Percentiles rank a stretch among this genome's conserved stretches.
These are phyloP conservation scores for Scedosporium dehoogii DNA, from an alignment of 2,329 filamentous ascomycete genomes.

Conservation along the genomic window DNA sequence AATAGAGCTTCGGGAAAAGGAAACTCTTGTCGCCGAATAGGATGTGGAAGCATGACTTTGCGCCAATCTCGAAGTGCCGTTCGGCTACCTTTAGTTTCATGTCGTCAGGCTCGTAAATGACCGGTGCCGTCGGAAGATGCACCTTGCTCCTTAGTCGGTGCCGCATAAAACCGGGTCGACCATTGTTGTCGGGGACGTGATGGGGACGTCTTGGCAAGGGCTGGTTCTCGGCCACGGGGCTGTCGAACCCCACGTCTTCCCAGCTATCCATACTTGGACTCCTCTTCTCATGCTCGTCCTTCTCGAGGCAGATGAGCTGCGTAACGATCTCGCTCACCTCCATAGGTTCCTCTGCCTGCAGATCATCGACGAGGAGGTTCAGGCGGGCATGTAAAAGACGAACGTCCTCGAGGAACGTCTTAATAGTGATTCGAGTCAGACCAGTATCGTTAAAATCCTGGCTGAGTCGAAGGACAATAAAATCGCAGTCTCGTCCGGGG, in stretches of 20 bases:
- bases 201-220: slow-evolving; percentile 7
- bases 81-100: slow-evolving; percentile 70
- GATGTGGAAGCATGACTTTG: slow-evolving; percentile 91
- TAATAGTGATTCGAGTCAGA: slow-evolving; percentile 71
- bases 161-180: slow-evolving; percentile 18
- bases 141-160: slow-evolving; percentile 45
- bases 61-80: slow-evolving; percentile 78
- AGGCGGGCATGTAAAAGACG: slow-evolving; percentile 72
- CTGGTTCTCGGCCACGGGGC: slow-evolving; percentile 44
- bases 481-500: slow-evolving; percentile 85
- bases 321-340: slow-evolving; percentile 61
- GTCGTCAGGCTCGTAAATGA: slow-evolving; percentile 73
- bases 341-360: slow-evolving; percentile 61
- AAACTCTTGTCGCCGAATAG: slow-evolving; percentile 95
- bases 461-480: slow-evolving; percentile 70
- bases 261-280: slow-evolving; percentile 80
- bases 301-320: slow-evolving; percentile 66
- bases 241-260: slow-evolving; percentile 64
- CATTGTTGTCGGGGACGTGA: slow-evolving; percentile 13
- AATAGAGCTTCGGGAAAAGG: slow-evolving; percentile 84
- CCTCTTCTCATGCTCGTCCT: slow-evolving; percentile 43
- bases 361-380: slow-evolving; percentile 75
- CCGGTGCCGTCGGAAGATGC: slow-evolving; percentile 69
- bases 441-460: slow-evolving; percentile 53
- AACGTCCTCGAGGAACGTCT: slow-evolving; percentile 85